Percentiles rank a stretch among this genome's conserved stretches.
Evolutionary conservation across 129 eudicot species (phyloP).

Genomic region (Chrysanthemum seticuspe): DNA sequence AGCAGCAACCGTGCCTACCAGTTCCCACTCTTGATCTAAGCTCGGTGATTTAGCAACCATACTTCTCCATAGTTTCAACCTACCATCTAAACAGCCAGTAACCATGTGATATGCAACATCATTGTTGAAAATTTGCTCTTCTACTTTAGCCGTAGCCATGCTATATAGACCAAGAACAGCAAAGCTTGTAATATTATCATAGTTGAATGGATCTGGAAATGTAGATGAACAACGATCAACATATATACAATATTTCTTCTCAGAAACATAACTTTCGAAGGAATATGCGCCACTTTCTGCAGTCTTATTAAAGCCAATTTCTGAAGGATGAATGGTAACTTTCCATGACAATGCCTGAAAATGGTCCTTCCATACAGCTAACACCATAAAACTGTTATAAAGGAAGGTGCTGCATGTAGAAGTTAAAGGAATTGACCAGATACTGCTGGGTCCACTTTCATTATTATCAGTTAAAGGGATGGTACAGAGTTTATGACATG

Average conservation of each 20-base stretch:
- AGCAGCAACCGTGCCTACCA: conserved; percentile 64
- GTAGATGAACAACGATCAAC: conserved; percentile 57
- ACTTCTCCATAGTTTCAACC: conserved; percentile 80
- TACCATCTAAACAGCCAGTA: conserved; percentile 82
- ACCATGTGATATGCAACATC: conserved; percentile 62
- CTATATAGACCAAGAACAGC: conserved; percentile 48
- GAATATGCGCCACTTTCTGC: conserved; percentile 28
- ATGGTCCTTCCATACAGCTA: conserved; percentile 59
- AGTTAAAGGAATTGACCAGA: conserved; percentile 65
- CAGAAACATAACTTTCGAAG: conserved; percentile 51
- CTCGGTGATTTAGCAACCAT: conserved; percentile 26
- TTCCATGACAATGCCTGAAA: conserved; percentile 81
- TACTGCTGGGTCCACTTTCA: conserved; percentile 41
- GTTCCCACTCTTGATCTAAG: conserved; percentile 59
- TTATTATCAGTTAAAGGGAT: conserved; percentile 44
- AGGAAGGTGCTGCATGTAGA: conserved; percentile 35
- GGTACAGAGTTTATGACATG: conserved; percentile 58
- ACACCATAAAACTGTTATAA: conserved; percentile 50
- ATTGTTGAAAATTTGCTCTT: conserved; percentile 27
- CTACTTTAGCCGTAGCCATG: conserved; percentile 24
- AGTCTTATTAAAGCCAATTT: conserved; percentile 23
- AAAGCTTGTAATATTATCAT: conserved; percentile 55
- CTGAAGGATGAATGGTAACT: conserved; percentile 52
- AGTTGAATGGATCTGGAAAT: conserved; percentile 48
- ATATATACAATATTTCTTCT: conserved; percentile 43